phyloP scores from a whole-genome alignment of 306 rosid genomes.

The Morella rubra region DNA sequence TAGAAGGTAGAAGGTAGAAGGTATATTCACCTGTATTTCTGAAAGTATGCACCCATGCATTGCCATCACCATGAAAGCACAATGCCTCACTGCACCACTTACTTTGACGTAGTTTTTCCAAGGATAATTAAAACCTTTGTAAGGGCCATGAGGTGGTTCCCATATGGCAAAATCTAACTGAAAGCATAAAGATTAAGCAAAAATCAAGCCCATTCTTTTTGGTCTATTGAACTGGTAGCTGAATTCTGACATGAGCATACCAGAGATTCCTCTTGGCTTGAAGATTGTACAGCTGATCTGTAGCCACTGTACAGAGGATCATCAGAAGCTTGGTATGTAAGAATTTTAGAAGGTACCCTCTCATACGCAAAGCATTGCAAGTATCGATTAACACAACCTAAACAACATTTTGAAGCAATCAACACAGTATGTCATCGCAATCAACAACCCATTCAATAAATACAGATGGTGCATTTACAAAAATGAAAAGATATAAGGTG shows the following conservation, averaged over 20 bases:
- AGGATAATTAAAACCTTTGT: slow-evolving; percentile 59
- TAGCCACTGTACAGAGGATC: slow-evolving; percentile 71
- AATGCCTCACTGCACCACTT: slow-evolving; percentile 75
- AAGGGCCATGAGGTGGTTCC: slow-evolving; percentile 88
- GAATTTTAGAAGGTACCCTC: slow-evolving; percentile 74
- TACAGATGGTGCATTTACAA: neutral
- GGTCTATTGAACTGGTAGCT: slow-evolving; percentile 4
- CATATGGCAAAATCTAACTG: slow-evolving; percentile 75
- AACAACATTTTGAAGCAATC: slow-evolving; percentile 17
- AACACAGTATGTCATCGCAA: slow-evolving; percentile 8
- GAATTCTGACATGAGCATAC: slow-evolving; percentile 34
- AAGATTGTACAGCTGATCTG: slow-evolving; percentile 71
- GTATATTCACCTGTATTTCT: slow-evolving; percentile 65
- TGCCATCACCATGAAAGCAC: slow-evolving; percentile 82
- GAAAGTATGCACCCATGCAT: slow-evolving; percentile 85
- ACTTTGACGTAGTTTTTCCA: slow-evolving; percentile 64
- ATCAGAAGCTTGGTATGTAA: slow-evolving; percentile 70
- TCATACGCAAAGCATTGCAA: slow-evolving; percentile 65
- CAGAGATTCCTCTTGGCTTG: slow-evolving; percentile 73
- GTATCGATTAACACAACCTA: slow-evolving; percentile 65
- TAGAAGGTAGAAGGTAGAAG: neutral
- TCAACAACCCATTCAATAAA: neutral
- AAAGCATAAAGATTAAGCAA: neutral
- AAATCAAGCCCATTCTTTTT: slow-evolving; percentile 4
- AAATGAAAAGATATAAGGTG: neutral